These are phyloP conservation scores for Chromosphaera perkinsii DNA, from an alignment of 208 protist genomes.

Conservation along the genomic window DNA sequence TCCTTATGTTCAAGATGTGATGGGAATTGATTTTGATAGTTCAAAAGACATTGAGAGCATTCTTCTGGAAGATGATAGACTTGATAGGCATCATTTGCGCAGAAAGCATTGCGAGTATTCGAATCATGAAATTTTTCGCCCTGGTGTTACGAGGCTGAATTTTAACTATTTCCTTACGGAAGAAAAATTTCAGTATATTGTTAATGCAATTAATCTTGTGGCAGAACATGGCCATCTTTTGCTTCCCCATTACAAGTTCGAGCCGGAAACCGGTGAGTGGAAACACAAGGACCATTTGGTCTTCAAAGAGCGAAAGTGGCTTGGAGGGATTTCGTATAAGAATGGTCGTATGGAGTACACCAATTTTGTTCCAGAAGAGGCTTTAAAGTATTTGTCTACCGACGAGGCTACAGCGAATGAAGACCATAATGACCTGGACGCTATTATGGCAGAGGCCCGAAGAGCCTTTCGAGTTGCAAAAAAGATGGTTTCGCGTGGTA, in stretches of 20 bases:
- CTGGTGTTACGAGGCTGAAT: constrained; percentile 7
- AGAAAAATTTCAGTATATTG: constrained; percentile 47
- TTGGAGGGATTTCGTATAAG: constrained; percentile 15
- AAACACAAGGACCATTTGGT: constrained; percentile 31
- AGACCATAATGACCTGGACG: too few species aligned
- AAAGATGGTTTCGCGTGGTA: too few species aligned
- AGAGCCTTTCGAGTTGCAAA: too few species aligned
- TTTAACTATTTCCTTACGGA: constrained; percentile 22
- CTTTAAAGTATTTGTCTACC: not conserved
- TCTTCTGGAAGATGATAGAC: constrained; percentile 13
- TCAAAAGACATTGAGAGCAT: constrained; percentile 17
- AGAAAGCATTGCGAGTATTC: constrained; percentile 10
- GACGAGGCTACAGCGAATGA: too few species aligned
- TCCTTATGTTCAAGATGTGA: constrained; percentile 7
- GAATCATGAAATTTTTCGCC: constrained; percentile 9
- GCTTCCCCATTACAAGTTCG: constrained; percentile 61
- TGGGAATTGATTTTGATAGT: constrained; percentile 3
- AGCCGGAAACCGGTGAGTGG: constrained; percentile 56
- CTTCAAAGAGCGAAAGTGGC: constrained; percentile 18
- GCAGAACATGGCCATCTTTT: constrained; percentile 58
- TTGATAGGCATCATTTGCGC: constrained; percentile 31
- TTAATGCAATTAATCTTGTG: constrained; percentile 59
- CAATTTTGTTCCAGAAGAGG: not conserved
- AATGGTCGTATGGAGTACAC: not conserved
- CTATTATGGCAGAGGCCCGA: too few species aligned